Percentiles rank a stretch among this genome's conserved stretches.
Conservation (phyloP, 2,329 filamentous ascomycete genomes). For the Aulographum hederae region DNA sequence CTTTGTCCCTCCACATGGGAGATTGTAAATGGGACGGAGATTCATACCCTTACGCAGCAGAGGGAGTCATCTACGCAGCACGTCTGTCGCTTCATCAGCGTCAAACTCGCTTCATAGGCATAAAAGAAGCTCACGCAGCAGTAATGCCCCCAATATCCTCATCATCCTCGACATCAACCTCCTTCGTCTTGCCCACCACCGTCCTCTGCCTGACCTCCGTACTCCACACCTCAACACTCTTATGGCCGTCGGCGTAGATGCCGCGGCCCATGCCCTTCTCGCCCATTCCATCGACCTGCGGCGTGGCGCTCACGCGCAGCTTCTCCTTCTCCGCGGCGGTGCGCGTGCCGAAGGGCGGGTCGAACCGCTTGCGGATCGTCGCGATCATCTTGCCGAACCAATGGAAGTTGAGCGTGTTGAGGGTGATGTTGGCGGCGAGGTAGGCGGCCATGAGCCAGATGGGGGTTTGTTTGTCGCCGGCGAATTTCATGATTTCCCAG, state of each 20-base stretch:
- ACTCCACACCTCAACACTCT: slow-evolving; percentile 6
- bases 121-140: too few species aligned
- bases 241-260: slow-evolving; percentile 8
- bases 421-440: slow-evolving; percentile 47
- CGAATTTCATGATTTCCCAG: slow-evolving; percentile 29
- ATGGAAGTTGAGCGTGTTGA: slow-evolving; percentile 64
- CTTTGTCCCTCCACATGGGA: too few species aligned
- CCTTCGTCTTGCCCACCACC: slow-evolving; percentile 7
- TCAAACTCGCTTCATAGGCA: too few species aligned
- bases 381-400: slow-evolving; percentile 82
- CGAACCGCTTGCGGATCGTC: slow-evolving; percentile 60
- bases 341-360: slow-evolving; percentile 15
- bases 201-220: slow-evolving; percentile 3
- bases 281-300: too few species aligned
- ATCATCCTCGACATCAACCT: slow-evolving; percentile 7
- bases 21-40: too few species aligned
- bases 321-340: slow-evolving; percentile 7
- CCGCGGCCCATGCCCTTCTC: slow-evolving; percentile 11
- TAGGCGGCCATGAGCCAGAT: slow-evolving; percentile 53
- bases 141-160: too few species aligned
- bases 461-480: slow-evolving; percentile 30
- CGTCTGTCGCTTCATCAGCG: too few species aligned
- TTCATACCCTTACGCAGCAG: too few species aligned
- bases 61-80: too few species aligned
- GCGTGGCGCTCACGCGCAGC: slow-evolving; percentile 3